Evolutionary conservation across 2,329 filamentous ascomycete genomes (phyloP).

Genomic region (Aspergillus pseudonomiae): DNA sequence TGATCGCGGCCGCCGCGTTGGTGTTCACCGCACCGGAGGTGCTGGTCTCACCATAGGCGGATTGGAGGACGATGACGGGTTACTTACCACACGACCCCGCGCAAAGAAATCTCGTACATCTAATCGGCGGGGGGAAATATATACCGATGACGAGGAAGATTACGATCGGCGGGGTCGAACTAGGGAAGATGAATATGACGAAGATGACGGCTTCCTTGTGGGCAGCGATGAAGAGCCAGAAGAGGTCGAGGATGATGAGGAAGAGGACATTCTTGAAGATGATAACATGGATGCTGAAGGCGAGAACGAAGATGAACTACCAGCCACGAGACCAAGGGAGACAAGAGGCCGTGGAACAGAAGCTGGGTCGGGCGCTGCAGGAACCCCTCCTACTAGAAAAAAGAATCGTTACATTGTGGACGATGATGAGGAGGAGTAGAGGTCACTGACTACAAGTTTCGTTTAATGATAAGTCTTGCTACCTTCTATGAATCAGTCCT

Average conservation of each 20-base stretch:
- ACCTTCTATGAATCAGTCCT: conserved; percentile 9
- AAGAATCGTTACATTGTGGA: conserved; percentile 53
- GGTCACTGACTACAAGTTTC: conserved; percentile 15
- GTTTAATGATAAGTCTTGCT: neutral
- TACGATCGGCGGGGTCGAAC: conserved; percentile 48
- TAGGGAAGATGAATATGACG: conserved; percentile 81
- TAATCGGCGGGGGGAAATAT: conserved; percentile 52
- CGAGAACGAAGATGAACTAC: conserved; percentile 39
- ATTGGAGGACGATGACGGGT: conserved; percentile 61
- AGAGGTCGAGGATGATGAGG: conserved; percentile 47
- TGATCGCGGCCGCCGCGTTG: conserved; percentile 55
- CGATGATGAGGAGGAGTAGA: conserved; percentile 52
- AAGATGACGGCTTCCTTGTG: conserved; percentile 76
- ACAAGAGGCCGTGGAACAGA: conserved; percentile 25
- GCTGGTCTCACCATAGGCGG: conserved; percentile 59
- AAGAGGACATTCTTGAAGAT: conserved; percentile 46
- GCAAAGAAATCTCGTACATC: conserved; percentile 41
- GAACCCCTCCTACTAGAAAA: conserved; percentile 45
- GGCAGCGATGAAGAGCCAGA: conserved; percentile 53
- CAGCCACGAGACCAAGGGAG: conserved; percentile 32
- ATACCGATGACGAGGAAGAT: conserved; percentile 54
- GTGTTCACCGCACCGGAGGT: conserved; percentile 49
- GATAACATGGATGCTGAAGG: conserved; percentile 51
- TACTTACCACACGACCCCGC: conserved; percentile 46
- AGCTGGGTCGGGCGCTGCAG: conserved; percentile 27